A percentile compares a stretch with the other conserved stretches of the same genome.
phyloP scores from a whole-genome alignment of 192 early-diverging fungal genomes.

The Entomortierella beljakovae region DNA sequence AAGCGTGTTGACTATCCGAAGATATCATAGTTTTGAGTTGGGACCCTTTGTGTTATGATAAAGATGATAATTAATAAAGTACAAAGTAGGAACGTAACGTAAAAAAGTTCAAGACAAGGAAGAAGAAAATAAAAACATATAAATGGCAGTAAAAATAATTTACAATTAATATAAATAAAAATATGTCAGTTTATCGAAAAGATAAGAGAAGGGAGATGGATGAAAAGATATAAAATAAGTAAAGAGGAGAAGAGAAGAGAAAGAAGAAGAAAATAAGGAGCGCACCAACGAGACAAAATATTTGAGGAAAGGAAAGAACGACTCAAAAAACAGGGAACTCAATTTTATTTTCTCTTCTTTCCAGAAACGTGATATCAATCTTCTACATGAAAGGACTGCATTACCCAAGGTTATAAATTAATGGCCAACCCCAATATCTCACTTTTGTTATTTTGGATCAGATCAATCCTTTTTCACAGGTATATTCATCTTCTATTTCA shows the following conservation, averaged over 20 bases:
- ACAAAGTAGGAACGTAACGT: neutral
- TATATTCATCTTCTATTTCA: too few species aligned
- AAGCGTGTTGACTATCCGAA: conserved; percentile 2
- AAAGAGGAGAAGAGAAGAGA: neutral
- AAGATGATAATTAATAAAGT: neutral
- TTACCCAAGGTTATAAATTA: too few species aligned
- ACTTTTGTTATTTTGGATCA: too few species aligned
- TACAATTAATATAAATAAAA: neutral
- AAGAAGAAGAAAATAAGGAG: neutral
- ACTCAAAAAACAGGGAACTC: conserved; percentile 1
- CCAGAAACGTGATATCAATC: conserved; percentile 20
- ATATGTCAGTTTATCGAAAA: neutral
- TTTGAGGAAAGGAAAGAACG: neutral
- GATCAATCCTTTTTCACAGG: too few species aligned
- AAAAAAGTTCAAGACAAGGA: neutral
- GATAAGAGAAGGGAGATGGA: neutral
- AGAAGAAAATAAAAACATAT: neutral
- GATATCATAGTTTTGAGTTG: conserved; percentile 4
- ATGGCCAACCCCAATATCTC: too few species aligned
- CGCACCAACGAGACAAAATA: neutral
- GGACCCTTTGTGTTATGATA: neutral
- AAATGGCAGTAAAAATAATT: neutral
- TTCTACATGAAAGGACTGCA: neutral
- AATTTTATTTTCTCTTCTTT: neutral
- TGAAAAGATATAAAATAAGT: neutral